Conservation (phyloP, 495 filamentous ascomycete species). For the Xylaria palmicola region DNA sequence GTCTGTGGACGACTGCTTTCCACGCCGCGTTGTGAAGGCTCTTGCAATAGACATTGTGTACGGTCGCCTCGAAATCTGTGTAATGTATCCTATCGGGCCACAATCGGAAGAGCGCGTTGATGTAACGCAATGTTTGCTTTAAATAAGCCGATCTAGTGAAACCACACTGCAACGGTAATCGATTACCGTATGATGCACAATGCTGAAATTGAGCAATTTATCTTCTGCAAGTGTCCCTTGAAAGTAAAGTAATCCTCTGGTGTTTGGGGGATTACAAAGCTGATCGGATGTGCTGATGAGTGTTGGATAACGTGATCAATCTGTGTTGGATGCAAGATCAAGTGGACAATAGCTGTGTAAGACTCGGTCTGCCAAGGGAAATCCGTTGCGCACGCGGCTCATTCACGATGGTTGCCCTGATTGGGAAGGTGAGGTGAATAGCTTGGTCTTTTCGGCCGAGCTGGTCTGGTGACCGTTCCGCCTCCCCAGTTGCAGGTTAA, state of each 20-base stretch:
- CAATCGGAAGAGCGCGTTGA: not conserved
- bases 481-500: constrained; percentile 2
- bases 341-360: not conserved
- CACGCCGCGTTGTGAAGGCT: constrained; percentile 62
- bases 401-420: constrained; percentile 6
- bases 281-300: not conserved
- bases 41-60: constrained; percentile 58
- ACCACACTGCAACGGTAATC: no score
- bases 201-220: no score
- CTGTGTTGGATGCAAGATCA: not conserved
- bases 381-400: constrained; percentile 8
- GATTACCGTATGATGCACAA: no score
- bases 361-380: not conserved
- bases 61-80: not conserved
- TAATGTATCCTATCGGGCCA: not conserved
- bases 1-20: constrained; percentile 43
- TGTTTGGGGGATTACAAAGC: not conserved
- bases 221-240: not conserved
- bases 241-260: not conserved
- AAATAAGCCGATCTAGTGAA: no score
- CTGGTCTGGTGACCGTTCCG: constrained; percentile 11
- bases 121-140: not conserved
- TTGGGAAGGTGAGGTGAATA: constrained; percentile 17
- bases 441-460: constrained; percentile 13
- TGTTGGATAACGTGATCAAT: constrained; percentile 4